Evolutionary conservation across 768 basidiomycete species (phyloP).

Genomic region (Amylocystis lapponica): DNA sequence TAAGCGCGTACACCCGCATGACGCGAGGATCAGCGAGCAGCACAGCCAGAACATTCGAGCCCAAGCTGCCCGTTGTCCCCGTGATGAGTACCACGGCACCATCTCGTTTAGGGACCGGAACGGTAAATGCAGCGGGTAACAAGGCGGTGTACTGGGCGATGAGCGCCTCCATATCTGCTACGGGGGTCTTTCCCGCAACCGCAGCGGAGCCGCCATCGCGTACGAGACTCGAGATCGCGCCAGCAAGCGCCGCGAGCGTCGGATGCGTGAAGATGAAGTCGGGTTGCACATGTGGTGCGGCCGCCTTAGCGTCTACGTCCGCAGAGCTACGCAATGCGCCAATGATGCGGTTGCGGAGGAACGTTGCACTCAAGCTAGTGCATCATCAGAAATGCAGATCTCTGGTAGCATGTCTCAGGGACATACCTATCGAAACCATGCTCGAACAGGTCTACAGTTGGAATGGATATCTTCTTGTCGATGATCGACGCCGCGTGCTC

Average conservation of each 20-base stretch:
- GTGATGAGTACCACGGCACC: slow-evolving; percentile 24
- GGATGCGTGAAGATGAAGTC: slow-evolving; percentile 20
- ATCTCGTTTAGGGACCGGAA: too few relatives aligned
- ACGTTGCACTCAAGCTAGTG: slow-evolving; percentile 10
- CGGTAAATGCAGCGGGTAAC: slow-evolving; percentile 4
- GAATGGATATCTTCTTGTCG: not conserved
- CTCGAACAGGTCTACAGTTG: not conserved
- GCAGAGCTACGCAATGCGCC: slow-evolving; percentile 13
- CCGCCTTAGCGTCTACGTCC: not conserved
- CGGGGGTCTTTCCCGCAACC: slow-evolving; percentile 1
- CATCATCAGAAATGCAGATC: not conserved
- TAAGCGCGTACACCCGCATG: slow-evolving; percentile 19
- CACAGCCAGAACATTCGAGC: slow-evolving; percentile 21
- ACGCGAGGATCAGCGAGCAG: slow-evolving; percentile 13
- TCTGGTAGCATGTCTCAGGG: not conserved
- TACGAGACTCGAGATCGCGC: slow-evolving; percentile 2
- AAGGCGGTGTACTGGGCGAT: slow-evolving; percentile 13
- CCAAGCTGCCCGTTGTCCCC: slow-evolving; percentile 27
- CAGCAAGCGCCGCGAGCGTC: slow-evolving; percentile 10
- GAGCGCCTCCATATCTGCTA: slow-evolving; percentile 11
- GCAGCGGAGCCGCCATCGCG: slow-evolving; percentile 1
- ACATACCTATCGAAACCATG: slow-evolving; percentile 2
- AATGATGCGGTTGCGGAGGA: slow-evolving; percentile 21
- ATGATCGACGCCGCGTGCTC: not conserved
- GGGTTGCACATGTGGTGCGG: slow-evolving; percentile 9